Evolutionary conservation across 805 yeast genomes (phyloP).

Genomic region (Cyberlindnera petersonii): DNA sequence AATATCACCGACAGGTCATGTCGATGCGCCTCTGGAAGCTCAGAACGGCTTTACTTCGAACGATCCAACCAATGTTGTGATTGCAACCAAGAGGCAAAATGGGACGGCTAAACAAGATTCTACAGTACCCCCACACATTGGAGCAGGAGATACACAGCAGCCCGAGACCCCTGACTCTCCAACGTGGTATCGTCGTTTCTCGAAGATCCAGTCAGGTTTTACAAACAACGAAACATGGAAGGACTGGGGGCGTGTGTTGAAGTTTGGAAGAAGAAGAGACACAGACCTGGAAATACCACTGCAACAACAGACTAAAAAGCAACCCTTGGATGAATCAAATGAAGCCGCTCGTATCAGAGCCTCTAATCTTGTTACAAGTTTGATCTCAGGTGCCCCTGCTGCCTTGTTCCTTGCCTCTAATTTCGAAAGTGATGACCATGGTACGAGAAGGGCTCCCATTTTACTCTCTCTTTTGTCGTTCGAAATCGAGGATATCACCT

Average conservation of each 20-base stretch:
- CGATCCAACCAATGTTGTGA: too few species aligned
- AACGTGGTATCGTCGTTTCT: constrained; percentile 25
- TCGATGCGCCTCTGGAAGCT: too few species aligned
- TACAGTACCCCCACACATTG: too few species aligned
- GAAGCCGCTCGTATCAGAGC: constrained; percentile 31
- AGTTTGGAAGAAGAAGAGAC: constrained; percentile 18
- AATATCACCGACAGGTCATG: constrained; percentile 3
- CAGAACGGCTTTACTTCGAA: too few species aligned
- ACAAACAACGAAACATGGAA: constrained; percentile 21
- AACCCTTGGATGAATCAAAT: constrained; percentile 17
- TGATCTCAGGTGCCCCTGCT: constrained; percentile 68
- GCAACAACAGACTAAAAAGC: constrained; percentile 3
- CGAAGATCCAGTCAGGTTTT: constrained; percentile 17
- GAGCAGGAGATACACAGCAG: neutral
- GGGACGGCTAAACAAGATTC: too few species aligned
- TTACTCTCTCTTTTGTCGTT: constrained; percentile 70
- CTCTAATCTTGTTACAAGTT: constrained; percentile 45
- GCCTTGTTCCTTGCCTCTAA: constrained; percentile 71
- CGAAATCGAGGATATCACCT: constrained; percentile 49
- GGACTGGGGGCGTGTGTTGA: constrained; percentile 28
- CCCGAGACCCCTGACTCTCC: constrained; percentile 16
- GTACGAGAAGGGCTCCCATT: constrained; percentile 76
- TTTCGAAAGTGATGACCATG: constrained; percentile 72
- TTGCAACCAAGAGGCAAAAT: too few species aligned
- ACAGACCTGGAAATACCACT: constrained; percentile 1